Conservation (phyloP, 805 yeast species). For the Danielia oregonensis region DNA sequence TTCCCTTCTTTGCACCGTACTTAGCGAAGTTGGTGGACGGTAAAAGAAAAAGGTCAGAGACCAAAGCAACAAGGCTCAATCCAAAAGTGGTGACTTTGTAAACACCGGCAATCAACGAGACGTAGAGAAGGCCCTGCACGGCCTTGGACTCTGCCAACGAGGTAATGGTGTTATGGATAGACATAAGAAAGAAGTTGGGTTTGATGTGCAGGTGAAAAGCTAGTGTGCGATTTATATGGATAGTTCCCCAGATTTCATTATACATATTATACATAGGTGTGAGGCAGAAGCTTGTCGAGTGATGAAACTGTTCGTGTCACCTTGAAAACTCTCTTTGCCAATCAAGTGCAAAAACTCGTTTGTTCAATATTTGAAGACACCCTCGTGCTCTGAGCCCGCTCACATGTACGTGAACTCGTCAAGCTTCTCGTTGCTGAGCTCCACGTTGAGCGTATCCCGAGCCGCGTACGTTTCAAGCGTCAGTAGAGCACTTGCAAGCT, state of each 20-base stretch:
- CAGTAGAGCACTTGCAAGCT: slow-evolving; percentile 14
- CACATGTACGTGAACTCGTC: slow-evolving; percentile 45
- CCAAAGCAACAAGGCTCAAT: slow-evolving; percentile 48
- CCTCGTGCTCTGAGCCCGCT: too few species aligned
- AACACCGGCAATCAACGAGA: slow-evolving; percentile 57
- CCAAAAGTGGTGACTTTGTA: slow-evolving; percentile 50
- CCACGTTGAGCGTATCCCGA: slow-evolving; percentile 33
- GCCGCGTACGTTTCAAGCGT: slow-evolving; percentile 19
- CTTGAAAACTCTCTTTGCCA: too few species aligned
- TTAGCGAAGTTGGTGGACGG: slow-evolving; percentile 57
- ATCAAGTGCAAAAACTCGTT: too few species aligned
- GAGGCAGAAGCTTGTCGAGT: too few species aligned
- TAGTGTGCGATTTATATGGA: too few species aligned
- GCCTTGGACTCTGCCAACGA: slow-evolving; percentile 9
- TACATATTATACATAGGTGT: too few species aligned
- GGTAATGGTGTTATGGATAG: not conserved
- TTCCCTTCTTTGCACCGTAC: slow-evolving; percentile 70
- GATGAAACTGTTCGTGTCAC: too few species aligned
- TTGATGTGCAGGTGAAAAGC: too few species aligned
- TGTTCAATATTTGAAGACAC: too few species aligned
- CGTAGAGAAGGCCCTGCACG: slow-evolving; percentile 18
- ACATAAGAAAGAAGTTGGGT: too few species aligned
- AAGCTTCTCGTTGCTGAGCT: slow-evolving; percentile 43
- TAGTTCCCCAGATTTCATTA: too few species aligned
- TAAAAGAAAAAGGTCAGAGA: slow-evolving; percentile 60